Evolutionary conservation across 768 basidiomycete genomes (phyloP).

Genomic region (Xerocomellus intermedius): DNA sequence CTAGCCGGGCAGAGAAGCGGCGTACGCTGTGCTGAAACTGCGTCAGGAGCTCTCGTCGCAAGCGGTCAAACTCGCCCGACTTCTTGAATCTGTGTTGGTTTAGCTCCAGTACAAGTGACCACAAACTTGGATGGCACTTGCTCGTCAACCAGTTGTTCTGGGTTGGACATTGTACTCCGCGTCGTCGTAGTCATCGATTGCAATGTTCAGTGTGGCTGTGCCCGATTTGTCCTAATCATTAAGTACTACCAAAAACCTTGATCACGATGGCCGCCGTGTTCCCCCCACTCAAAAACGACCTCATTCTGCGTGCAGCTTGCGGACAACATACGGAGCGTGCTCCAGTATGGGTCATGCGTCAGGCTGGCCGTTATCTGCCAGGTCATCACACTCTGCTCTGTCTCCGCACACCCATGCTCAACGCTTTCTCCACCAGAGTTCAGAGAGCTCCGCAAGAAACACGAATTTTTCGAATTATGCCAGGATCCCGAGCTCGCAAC

Average conservation of each 20-base stretch:
- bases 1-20: not conserved
- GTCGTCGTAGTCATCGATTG: conserved; percentile 31
- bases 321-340: conserved; percentile 89
- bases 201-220: conserved; percentile 13
- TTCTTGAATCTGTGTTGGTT: conserved; percentile 63
- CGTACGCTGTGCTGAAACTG: conserved; percentile 64
- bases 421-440: conserved; percentile 60
- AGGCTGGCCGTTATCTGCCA: conserved; percentile 93
- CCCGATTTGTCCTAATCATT: not conserved
- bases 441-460: conserved; percentile 74
- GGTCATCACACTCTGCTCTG: conserved; percentile 44
- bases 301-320: conserved; percentile 83
- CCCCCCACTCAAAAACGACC: conserved; percentile 81
- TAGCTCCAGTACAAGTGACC: not conserved
- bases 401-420: not conserved
- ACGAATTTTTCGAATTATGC: conserved; percentile 96
- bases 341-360: conserved; percentile 99
- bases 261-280: conserved; percentile 45
- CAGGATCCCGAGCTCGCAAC: conserved; percentile 87
- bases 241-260: not conserved
- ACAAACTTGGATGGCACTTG: conserved; percentile 32
- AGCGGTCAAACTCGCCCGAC: conserved; percentile 73
- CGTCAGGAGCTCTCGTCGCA: conserved; percentile 61
- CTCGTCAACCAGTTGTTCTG: conserved; percentile 65
- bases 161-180: conserved; percentile 56